Evolutionary conservation across 208 protist genomes (phyloP), one percentile per base, ranked within the genome.

Genomic region (Trypanosoma conorhini): DNA sequence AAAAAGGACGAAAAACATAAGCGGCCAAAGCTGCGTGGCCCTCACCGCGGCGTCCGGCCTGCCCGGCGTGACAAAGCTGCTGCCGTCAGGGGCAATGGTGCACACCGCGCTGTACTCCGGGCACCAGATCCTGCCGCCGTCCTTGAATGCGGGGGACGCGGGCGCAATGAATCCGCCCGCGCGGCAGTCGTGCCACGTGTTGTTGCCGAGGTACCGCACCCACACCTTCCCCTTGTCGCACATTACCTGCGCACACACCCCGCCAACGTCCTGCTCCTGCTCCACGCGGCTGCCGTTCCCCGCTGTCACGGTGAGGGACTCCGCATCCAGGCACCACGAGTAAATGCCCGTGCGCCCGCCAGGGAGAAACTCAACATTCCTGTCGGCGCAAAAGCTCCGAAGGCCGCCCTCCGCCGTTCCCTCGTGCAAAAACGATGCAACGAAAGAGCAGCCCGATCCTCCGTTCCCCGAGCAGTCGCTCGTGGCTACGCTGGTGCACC

Each of bases 401-500:
- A 19, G 7, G 8, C 22, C 22, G 8, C 10, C 51, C 17, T 26
- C 51, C 12, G 7, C 13, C 10, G 5, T 38, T 10, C 24, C 28
- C 10, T 28, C 28, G 17, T 22, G 13, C 26, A 30, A 62, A 35
- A 62, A 62, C n/a, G 57, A n/a, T 38, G 57, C 17, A 10, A n/a
- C 38, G 9, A 52, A 13, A 5, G 13, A 50, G 19, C 44, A 52
- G 8, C 5, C 13, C 8, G 42, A 48, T 17, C 40, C 28, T 15
- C 26, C 28, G 13, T 44, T 15, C 5, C 0, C 33, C 35, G n/a
- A 9, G 38, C 40, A 10, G 28, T 1, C 21, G 28, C 2, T 26
- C 21, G 5, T n/a, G 8, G 0, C 17, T 3, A 3, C 5, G 0
- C 82, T 28, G 3, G 22, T 19, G 51, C 81, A 89, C 15, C 0